Evolutionary conservation across 495 filamentous ascomycete species (phyloP).

Genomic region (Aspergillus baeticus): DNA sequence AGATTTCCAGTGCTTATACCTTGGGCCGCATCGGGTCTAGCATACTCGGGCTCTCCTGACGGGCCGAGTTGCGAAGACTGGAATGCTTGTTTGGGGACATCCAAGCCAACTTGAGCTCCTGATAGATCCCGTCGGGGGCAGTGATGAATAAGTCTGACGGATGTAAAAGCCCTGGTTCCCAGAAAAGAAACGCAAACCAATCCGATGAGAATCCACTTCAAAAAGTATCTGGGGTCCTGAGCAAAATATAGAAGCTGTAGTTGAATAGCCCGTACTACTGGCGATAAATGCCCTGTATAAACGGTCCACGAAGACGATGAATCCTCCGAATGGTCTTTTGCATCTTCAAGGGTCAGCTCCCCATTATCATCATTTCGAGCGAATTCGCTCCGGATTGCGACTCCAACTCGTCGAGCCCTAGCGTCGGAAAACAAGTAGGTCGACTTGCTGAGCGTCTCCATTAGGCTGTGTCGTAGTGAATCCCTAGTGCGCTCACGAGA

Average conservation of each 20-base stretch:
- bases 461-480: slow-evolving; percentile 13
- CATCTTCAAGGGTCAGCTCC: not conserved
- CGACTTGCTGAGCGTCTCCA: not conserved
- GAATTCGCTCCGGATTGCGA: not conserved
- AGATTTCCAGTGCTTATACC: not conserved
- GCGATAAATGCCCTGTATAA: not conserved
- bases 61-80: not conserved
- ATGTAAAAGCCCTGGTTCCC: not conserved
- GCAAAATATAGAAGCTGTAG: not conserved
- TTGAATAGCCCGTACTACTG: not conserved
- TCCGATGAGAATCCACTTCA: not conserved
- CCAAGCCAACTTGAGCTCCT: not conserved
- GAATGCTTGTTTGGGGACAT: not conserved
- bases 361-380: not conserved
- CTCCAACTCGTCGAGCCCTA: not conserved
- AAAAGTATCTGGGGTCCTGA: not conserved
- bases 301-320: not conserved
- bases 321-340: not conserved
- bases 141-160: not conserved
- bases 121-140: not conserved
- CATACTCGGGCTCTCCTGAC: not conserved
- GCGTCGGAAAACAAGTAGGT: not conserved
- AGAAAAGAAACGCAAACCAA: slow-evolving; percentile 5
- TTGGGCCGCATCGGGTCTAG: not conserved
- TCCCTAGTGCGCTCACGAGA: slow-evolving; percentile 6